phyloP scores from a whole-genome alignment of 352 stramenopile genomes.

The Pseudoperonospora humuli region DNA sequence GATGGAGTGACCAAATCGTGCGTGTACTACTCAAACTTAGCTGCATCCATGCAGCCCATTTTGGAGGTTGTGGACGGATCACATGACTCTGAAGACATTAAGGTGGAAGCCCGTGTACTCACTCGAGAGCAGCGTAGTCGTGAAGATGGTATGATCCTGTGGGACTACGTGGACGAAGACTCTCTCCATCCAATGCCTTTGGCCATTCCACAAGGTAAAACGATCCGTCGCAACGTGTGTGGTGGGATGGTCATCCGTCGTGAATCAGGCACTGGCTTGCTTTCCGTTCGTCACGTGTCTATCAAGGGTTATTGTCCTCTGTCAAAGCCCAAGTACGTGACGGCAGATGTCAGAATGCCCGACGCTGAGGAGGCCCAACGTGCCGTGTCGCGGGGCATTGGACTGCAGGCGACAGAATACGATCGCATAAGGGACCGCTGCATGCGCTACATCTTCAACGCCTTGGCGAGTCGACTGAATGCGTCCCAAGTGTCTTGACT shows the following conservation, averaged over 20 bases:
- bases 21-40: slow-evolving; percentile 54
- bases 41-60: slow-evolving; percentile 28
- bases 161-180: slow-evolving; percentile 69
- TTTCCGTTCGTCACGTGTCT: slow-evolving; percentile 51
- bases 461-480: too few species aligned
- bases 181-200: slow-evolving; percentile 35
- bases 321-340: slow-evolving; percentile 6
- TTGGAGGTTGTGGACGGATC: slow-evolving; percentile 18
- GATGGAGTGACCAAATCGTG: slow-evolving; percentile 21
- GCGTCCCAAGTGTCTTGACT: too few species aligned
- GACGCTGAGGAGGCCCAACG: slow-evolving; percentile 27
- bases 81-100: slow-evolving; percentile 25
- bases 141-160: slow-evolving; percentile 45
- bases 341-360: neutral
- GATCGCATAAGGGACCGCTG: slow-evolving; percentile 39
- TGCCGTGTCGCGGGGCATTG: slow-evolving; percentile 36
- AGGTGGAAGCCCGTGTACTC: slow-evolving; percentile 51
- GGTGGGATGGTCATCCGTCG: slow-evolving; percentile 38
- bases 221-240: slow-evolving; percentile 45
- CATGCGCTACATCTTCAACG: too few species aligned
- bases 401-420: slow-evolving; percentile 41
- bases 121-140: slow-evolving; percentile 32
- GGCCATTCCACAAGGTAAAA: too few species aligned
- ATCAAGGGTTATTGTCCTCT: slow-evolving; percentile 54
- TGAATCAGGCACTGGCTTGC: slow-evolving; percentile 32